These are phyloP conservation scores for Conticribra weissflogii DNA, from an alignment of 108 stramenopile species.

Conservation along the genomic window DNA sequence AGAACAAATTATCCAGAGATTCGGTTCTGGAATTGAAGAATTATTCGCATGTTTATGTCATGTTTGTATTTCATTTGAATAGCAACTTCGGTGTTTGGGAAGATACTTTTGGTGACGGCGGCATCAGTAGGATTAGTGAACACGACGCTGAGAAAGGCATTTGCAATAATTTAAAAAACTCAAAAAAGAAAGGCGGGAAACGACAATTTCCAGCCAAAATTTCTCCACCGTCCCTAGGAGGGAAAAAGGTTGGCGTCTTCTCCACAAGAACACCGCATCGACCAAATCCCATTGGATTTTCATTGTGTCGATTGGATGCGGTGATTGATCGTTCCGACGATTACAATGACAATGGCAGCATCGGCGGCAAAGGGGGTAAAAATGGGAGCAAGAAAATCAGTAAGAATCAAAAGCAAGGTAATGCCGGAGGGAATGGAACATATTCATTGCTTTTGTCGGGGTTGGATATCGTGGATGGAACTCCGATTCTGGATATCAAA, in stretches of 20 bases:
- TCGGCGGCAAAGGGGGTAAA: conserved; percentile 15
- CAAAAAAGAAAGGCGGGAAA: conserved; percentile 7
- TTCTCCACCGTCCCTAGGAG: conserved; percentile 83
- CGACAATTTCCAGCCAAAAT: conserved; percentile 80
- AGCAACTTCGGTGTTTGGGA: conserved; percentile 63
- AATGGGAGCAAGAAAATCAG: conserved; percentile 3
- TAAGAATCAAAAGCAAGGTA: conserved; percentile 1
- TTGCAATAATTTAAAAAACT: conserved; percentile 26
- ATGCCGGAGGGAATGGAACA: neutral
- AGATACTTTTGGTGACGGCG: conserved; percentile 41
- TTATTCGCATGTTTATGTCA: conserved; percentile 93
- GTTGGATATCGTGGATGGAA: conserved; percentile 93
- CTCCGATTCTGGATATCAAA: conserved; percentile 94
- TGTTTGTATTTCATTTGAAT: conserved; percentile 98
- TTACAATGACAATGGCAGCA: conserved; percentile 5
- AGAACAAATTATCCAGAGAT: conserved; percentile 42
- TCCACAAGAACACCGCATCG: conserved; percentile 97
- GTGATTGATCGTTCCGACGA: too few relatives aligned
- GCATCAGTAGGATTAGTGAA: conserved; percentile 5
- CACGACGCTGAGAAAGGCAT: conserved; percentile 3
- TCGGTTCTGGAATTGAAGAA: conserved; percentile 71
- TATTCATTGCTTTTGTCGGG: conserved; percentile 72
- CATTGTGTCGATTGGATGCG: conserved; percentile 81
- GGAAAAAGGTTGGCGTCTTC: conserved; percentile 92
- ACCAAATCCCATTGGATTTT: conserved; percentile 94